Conservation (phyloP, 257 asterid genomes). For the Scutellaria galericulata region DNA sequence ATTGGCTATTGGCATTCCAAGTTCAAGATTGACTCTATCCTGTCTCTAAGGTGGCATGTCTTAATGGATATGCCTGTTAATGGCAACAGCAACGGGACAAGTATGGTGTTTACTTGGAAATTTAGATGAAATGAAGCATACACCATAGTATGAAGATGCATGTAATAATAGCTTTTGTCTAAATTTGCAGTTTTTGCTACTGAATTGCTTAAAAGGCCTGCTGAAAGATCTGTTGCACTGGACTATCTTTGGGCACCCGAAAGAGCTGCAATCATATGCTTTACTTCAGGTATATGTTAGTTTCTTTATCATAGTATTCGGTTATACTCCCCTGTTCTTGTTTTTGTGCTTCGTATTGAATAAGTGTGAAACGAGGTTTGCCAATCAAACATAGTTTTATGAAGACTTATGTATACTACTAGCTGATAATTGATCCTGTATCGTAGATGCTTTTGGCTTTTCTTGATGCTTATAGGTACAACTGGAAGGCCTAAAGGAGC, state of each 20-base stretch:
- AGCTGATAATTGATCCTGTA: background rate
- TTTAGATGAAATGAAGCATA: background rate
- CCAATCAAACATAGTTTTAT: background rate
- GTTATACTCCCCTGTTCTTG: background rate
- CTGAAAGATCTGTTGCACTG: conserved; percentile 27
- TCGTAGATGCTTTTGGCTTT: conserved; percentile 18
- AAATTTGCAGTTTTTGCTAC: conserved; percentile 56
- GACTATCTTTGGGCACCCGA: conserved; percentile 78
- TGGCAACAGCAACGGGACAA: conserved; percentile 31
- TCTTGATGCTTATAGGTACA: conserved; percentile 56
- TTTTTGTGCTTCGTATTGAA: background rate
- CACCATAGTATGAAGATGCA: background rate
- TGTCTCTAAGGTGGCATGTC: conserved; percentile 73
- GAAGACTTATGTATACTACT: background rate
- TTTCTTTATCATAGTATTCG: background rate
- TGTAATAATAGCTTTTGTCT: conserved; percentile 13
- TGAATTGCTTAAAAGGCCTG: conserved; percentile 48
- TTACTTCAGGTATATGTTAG: conserved; percentile 62
- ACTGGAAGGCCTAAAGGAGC: conserved; percentile 96
- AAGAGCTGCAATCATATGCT: conserved; percentile 75
- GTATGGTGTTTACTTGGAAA: conserved; percentile 39
- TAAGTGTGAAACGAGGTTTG: background rate
- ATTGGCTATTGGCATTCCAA: conserved; percentile 69
- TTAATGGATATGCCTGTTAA: conserved; percentile 45
- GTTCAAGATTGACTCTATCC: conserved; percentile 50